Conservation (phyloP, 2,329 filamentous ascomycete species). For the Aspergillus sp. region DNA sequence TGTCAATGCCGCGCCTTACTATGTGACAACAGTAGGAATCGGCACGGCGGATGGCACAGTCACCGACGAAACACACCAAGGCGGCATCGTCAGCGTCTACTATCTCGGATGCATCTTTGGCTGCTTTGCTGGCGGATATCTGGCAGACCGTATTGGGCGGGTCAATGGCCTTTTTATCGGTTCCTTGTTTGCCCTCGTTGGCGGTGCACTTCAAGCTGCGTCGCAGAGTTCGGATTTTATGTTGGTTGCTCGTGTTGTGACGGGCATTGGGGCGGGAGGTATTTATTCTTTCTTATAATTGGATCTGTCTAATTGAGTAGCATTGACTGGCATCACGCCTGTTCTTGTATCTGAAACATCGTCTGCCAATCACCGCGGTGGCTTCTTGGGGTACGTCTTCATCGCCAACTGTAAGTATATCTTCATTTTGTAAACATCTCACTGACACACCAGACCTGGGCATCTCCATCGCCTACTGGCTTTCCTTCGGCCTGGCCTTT, state of each 20-base stretch:
- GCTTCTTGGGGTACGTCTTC: constrained; percentile 47
- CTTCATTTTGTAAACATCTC: neutral
- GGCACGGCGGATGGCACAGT: constrained; percentile 42
- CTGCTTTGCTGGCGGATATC: constrained; percentile 47
- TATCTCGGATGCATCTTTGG: constrained; percentile 50
- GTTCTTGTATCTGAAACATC: constrained; percentile 48
- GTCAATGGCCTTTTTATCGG: constrained; percentile 48
- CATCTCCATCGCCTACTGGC: constrained; percentile 38
- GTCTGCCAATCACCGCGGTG: constrained; percentile 43
- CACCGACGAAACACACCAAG: constrained; percentile 47
- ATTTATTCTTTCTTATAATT: constrained; percentile 12
- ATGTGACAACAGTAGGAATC: constrained; percentile 39
- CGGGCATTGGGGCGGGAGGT: constrained; percentile 50
- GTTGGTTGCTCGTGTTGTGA: constrained; percentile 46
- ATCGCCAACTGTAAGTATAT: constrained; percentile 43
- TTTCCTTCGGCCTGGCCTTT: constrained; percentile 33
- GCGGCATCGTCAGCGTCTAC: constrained; percentile 51
- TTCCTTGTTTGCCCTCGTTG: constrained; percentile 44
- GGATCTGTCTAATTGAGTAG: constrained; percentile 11
- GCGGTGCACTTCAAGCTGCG: constrained; percentile 46
- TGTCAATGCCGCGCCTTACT: constrained; percentile 40
- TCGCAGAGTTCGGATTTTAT: constrained; percentile 46
- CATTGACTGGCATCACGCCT: constrained; percentile 46
- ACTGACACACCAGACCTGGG: constrained; percentile 35
- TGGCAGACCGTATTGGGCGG: constrained; percentile 51